These are phyloP conservation scores for Microcos paniculata DNA, from an alignment of 345 rosid genomes.

Conservation along the genomic window DNA sequence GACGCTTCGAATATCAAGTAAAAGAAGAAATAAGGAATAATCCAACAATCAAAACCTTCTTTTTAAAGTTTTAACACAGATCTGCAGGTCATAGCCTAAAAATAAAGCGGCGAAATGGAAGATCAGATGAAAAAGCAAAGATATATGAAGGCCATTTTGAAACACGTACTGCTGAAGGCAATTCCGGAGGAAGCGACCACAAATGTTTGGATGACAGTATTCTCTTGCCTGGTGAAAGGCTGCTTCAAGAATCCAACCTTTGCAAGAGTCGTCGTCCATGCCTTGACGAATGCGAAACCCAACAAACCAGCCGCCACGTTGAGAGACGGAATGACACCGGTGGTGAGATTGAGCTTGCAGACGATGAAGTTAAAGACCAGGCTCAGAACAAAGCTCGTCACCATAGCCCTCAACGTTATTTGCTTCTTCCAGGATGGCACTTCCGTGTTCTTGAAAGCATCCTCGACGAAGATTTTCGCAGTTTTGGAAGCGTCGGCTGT, in stretches of 20 bases:
- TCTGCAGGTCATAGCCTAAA: neutral
- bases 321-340: slow-evolving; percentile 66
- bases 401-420: slow-evolving; percentile 47
- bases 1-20: no score
- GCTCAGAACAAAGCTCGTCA: slow-evolving; percentile 45
- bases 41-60: no score
- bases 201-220: slow-evolving; percentile 83
- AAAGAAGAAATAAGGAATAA: no score
- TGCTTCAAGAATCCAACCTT: slow-evolving; percentile 56
- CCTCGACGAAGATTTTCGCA: slow-evolving; percentile 23
- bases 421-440: slow-evolving; percentile 61
- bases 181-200: slow-evolving; percentile 93
- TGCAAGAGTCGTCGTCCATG: slow-evolving; percentile 40
- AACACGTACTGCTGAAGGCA: slow-evolving; percentile 81
- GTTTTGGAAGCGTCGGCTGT: neutral
- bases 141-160: neutral
- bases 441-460: slow-evolving; percentile 33
- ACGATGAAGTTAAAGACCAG: slow-evolving; percentile 65
- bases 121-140: neutral
- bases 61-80: neutral
- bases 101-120: neutral
- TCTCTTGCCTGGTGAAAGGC: slow-evolving; percentile 86
- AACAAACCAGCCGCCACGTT: slow-evolving; percentile 66
- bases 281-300: slow-evolving; percentile 51
- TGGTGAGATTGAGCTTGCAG: slow-evolving; percentile 68